These are phyloP conservation scores for Alternaria sp. DNA, from an alignment of 2,329 filamentous ascomycete genomes.

Conservation along the genomic window DNA sequence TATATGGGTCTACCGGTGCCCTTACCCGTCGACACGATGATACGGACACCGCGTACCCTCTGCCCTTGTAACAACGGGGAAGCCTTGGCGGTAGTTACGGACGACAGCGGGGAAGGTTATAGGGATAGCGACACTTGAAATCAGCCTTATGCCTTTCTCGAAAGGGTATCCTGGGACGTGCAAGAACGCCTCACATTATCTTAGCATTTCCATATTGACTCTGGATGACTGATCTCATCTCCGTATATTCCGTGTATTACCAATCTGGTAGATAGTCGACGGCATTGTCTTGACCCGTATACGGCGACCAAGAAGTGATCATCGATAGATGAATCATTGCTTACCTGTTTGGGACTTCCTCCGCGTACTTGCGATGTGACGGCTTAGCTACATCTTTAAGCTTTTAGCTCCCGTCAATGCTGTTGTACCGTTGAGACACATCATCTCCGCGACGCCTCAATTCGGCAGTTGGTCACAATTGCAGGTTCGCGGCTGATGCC, in stretches of 20 bases:
- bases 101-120: neutral
- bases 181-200: neutral
- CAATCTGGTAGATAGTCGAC: neutral
- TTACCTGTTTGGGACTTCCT: neutral
- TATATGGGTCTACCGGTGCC: neutral
- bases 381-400: neutral
- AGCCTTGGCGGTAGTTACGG: neutral
- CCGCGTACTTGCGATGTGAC: neutral
- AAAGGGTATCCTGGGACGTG: neutral
- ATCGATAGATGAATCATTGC: neutral
- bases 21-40: neutral
- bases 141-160: neutral
- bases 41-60: neutral
- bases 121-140: neutral
- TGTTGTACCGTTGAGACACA: neutral
- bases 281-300: neutral
- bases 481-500: slow-evolving; percentile 5
- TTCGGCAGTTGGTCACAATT: slow-evolving; percentile 3
- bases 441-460: neutral
- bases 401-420: slow-evolving; percentile 1
- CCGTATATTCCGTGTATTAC: neutral
- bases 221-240: neutral
- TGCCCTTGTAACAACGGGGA: neutral
- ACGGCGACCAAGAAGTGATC: neutral
- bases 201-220: neutral